A percentile compares a stretch with the other conserved stretches of the same genome.
Evolutionary conservation across 2,329 filamentous ascomycete species (phyloP).

Genomic region (Monilinia fructigena): DNA sequence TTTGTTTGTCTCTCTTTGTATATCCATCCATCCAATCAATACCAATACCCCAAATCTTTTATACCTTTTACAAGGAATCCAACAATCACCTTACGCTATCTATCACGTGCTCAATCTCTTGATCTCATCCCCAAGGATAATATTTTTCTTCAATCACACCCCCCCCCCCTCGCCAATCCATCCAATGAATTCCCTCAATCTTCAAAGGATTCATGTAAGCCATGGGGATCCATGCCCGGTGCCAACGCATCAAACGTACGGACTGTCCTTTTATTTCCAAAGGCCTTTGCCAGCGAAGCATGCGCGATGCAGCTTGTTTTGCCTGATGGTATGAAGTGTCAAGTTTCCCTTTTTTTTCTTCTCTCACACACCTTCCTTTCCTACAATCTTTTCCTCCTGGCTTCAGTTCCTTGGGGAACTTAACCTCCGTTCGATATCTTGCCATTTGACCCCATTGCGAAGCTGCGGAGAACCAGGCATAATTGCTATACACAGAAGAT

Average conservation of each 20-base stretch:
- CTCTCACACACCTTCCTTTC: not conserved
- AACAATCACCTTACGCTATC: too few relatives aligned
- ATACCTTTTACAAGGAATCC: too few relatives aligned
- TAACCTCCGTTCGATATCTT: not conserved
- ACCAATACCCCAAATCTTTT: too few relatives aligned
- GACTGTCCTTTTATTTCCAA: constrained; percentile 18
- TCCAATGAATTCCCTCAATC: not conserved
- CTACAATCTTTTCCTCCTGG: not conserved
- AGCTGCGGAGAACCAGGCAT: not conserved
- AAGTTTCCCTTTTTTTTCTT: not conserved
- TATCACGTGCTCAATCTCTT: too few relatives aligned
- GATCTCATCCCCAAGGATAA: not conserved
- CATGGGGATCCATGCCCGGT: constrained; percentile 23
- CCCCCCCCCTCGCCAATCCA: not conserved
- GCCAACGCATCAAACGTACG: constrained; percentile 37
- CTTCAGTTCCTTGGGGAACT: not conserved
- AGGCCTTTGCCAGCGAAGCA: constrained; percentile 19
- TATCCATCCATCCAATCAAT: too few relatives aligned
- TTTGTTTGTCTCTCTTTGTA: too few relatives aligned
- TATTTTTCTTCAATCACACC: not conserved
- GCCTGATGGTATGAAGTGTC: constrained; percentile 6
- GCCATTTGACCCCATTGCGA: not conserved
- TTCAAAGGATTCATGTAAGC: constrained; percentile 19
- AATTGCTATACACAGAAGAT: not conserved
- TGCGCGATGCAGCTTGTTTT: constrained; percentile 5